A percentile compares a stretch with the other conserved stretches of the same genome.
phyloP scores from a whole-genome alignment of 257 asterid species.

The Osmanthus fragrans region DNA sequence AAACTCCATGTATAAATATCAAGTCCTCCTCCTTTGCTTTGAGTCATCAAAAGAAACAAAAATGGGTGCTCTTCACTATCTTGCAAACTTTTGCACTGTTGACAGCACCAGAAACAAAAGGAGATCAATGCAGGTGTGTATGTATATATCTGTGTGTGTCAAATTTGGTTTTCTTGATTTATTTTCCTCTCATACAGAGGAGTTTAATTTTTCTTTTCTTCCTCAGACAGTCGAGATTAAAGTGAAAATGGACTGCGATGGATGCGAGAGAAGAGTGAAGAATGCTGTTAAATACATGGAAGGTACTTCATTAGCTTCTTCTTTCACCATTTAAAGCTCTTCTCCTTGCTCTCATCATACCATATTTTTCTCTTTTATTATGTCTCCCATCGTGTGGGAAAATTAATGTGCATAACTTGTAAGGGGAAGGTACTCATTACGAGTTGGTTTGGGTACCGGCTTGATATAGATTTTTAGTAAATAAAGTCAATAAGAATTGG shows the following conservation, averaged over 20 bases:
- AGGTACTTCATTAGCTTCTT: constrained; percentile 31
- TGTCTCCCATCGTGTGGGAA: too few species aligned
- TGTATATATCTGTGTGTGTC: not conserved
- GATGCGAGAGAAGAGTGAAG: constrained; percentile 87
- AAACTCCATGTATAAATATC: constrained; percentile 25
- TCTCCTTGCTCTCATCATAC: too few species aligned
- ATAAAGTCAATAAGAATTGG: too few species aligned
- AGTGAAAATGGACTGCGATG: constrained; percentile 93
- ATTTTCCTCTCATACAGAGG: not conserved
- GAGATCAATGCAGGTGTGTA: constrained; percentile 69
- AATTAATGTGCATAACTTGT: too few species aligned
- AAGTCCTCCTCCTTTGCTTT: constrained; percentile 23
- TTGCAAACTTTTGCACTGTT: constrained; percentile 72
- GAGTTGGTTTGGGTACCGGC: too few species aligned
- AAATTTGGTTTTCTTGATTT: not conserved
- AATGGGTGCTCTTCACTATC: constrained; percentile 90
- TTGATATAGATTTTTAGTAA: too few species aligned
- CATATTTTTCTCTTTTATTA: too few species aligned
- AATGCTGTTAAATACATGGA: constrained; percentile 66
- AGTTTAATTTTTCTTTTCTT: not conserved
- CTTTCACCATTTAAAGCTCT: too few species aligned
- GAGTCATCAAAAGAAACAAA: constrained; percentile 19
- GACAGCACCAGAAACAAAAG: constrained; percentile 57
- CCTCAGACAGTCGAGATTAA: constrained; percentile 83
- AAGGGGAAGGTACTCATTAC: too few species aligned